Conservation (phyloP, 139 green algal genomes). For the Astrephomene gubernaculifera region DNA sequence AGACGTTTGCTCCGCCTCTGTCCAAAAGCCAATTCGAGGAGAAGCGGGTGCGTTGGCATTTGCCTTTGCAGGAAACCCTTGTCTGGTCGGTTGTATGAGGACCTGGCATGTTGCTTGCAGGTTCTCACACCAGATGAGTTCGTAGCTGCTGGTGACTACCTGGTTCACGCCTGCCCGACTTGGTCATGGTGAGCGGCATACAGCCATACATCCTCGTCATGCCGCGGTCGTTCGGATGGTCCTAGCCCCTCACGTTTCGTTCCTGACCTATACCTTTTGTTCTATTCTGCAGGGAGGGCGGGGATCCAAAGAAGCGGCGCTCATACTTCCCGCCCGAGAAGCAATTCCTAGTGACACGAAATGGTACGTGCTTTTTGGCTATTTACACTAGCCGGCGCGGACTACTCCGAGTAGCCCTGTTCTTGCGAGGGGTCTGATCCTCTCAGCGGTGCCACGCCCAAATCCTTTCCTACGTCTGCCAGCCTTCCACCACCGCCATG, state of each 20-base stretch:
- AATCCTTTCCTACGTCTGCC: no score
- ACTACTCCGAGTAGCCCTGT: no score
- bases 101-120: conserved; percentile 54
- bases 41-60: conserved; percentile 57
- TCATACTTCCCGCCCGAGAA: conserved; percentile 84
- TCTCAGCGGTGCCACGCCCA: no score
- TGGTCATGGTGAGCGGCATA: conserved; percentile 91
- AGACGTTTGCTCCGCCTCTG: conserved; percentile 56
- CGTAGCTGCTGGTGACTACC: conserved; percentile 82
- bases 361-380: no score
- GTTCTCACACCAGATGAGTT: conserved; percentile 93
- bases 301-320: conserved; percentile 72
- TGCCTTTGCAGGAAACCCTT: neutral
- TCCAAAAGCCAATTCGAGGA: conserved; percentile 66
- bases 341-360: conserved; percentile 90
- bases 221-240: no score
- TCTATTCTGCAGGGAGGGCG: conserved; percentile 74
- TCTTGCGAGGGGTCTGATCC: no score
- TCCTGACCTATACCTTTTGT: neutral
- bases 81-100: neutral
- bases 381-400: no score
- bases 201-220: no score
- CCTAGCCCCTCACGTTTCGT: neutral
- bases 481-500: no score
- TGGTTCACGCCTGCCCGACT: conserved; percentile 86